A percentile compares a stretch with the other conserved stretches of the same genome.
Conservation (phyloP, 768 basidiomycete species). For the Phanerochaete carnosa region DNA sequence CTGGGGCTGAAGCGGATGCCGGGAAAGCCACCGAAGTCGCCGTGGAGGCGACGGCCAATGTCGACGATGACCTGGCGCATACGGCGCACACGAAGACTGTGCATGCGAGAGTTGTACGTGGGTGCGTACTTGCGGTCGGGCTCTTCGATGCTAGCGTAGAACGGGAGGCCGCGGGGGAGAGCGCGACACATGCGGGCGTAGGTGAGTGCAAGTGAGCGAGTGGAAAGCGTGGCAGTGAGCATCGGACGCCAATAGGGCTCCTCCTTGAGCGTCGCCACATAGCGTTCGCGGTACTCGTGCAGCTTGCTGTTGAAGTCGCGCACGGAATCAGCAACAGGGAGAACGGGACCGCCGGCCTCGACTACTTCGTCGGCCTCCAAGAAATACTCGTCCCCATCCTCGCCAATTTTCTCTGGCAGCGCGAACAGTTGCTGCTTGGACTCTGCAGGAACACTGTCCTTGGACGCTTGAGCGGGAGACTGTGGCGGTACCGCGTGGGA, state of each 20-base stretch:
- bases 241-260: constrained; percentile 40
- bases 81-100: constrained; percentile 32
- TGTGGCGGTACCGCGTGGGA: neutral
- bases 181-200: constrained; percentile 31
- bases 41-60: constrained; percentile 30
- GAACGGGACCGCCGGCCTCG: neutral
- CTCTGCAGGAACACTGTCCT: neutral
- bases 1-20: constrained; percentile 32
- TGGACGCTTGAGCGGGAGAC: neutral
- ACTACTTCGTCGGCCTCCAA: neutral
- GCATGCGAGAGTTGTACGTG: constrained; percentile 23
- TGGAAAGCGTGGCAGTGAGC: constrained; percentile 37
- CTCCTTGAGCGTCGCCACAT: constrained; percentile 25
- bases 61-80: constrained; percentile 27
- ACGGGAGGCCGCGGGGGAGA: constrained; percentile 33
- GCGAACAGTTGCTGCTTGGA: neutral
- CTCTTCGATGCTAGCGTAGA: constrained; percentile 27
- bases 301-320: neutral
- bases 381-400: constrained; percentile 9
- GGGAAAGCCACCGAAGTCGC: constrained; percentile 34
- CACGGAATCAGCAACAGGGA: neutral
- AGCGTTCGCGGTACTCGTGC: constrained; percentile 22
- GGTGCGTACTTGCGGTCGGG: constrained; percentile 35
- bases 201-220: constrained; percentile 35
- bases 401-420: neutral